phyloP scores from a whole-genome alignment of 148 eudicot species.

The Linanthus parryae region DNA sequence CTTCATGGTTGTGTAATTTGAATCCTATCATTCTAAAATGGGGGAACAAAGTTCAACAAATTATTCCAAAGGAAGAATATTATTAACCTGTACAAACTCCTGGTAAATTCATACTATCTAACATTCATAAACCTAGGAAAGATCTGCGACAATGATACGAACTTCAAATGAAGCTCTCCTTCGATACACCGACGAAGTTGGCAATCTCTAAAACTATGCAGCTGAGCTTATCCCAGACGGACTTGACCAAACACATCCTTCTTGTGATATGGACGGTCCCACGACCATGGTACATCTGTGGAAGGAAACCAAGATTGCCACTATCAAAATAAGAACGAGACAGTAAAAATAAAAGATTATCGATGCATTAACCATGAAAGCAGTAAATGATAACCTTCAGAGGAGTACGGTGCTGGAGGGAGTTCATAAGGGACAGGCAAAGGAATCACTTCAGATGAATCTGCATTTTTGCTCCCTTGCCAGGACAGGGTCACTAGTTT shows the following conservation, averaged over 20 bases:
- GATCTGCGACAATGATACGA: no score
- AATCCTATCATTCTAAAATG: no score
- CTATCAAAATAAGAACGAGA: not conserved
- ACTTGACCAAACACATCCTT: conserved; percentile 84
- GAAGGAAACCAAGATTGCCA: not conserved
- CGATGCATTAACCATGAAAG: not conserved
- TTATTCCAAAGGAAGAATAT: no score
- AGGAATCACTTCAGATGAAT: conserved; percentile 44
- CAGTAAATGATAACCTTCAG: conserved; percentile 52
- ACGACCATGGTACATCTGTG: conserved; percentile 94
- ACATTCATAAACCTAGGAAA: no score
- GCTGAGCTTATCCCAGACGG: conserved; percentile 69
- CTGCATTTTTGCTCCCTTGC: conserved; percentile 26
- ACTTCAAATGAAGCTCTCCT: no score
- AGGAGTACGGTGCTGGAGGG: conserved; percentile 72
- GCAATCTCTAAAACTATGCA: conserved; percentile 37
- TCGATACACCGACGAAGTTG: no score
- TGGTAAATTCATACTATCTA: no score
- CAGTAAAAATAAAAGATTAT: not conserved
- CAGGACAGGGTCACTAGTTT: conserved; percentile 69
- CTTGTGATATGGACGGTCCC: conserved; percentile 73
- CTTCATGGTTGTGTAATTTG: no score
- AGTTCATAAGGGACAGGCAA: conserved; percentile 89
- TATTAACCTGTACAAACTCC: no score
- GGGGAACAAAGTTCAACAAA: no score